These are phyloP conservation scores for Ceratocystis eucalypticola DNA, from an alignment of 2,329 filamentous ascomycete genomes.

Conservation along the genomic window DNA sequence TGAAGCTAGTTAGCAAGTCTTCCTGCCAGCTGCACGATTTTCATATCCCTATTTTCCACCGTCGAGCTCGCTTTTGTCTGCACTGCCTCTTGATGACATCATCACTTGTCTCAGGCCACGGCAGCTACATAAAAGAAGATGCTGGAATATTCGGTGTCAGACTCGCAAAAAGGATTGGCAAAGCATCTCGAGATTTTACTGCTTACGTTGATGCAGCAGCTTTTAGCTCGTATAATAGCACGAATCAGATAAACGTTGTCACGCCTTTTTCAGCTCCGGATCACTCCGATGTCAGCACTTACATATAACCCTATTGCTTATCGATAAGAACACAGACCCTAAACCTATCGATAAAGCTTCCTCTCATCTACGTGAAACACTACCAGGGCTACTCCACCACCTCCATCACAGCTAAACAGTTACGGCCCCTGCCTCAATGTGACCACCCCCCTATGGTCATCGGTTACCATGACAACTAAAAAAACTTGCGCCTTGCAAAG, in stretches of 20 bases:
- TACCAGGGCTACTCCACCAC: background rate
- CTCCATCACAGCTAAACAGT: background rate
- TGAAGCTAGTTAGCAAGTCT: background rate
- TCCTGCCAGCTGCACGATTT: too few species aligned
- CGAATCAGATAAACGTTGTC: too few species aligned
- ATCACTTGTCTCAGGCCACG: background rate
- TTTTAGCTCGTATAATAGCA: too few species aligned
- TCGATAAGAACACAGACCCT: background rate
- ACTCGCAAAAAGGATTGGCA: background rate
- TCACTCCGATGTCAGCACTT: background rate
- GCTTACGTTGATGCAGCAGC: too few species aligned
- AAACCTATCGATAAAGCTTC: background rate
- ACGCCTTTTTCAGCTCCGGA: too few species aligned
- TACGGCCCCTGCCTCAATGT: background rate
- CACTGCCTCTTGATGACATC: conserved; percentile 3
- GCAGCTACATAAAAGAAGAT: background rate
- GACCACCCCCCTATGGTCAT: background rate
- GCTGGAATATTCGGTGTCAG: background rate
- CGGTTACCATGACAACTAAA: conserved; percentile 2
- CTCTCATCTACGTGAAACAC: background rate
- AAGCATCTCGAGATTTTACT: background rate
- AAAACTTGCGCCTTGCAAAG: background rate
- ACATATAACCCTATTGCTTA: background rate
- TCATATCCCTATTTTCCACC: background rate
- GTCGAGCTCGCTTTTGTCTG: background rate